These are phyloP conservation scores for Kitagawia praeruptora DNA, from an alignment of 129 eudicot species.

Conservation along the genomic window DNA sequence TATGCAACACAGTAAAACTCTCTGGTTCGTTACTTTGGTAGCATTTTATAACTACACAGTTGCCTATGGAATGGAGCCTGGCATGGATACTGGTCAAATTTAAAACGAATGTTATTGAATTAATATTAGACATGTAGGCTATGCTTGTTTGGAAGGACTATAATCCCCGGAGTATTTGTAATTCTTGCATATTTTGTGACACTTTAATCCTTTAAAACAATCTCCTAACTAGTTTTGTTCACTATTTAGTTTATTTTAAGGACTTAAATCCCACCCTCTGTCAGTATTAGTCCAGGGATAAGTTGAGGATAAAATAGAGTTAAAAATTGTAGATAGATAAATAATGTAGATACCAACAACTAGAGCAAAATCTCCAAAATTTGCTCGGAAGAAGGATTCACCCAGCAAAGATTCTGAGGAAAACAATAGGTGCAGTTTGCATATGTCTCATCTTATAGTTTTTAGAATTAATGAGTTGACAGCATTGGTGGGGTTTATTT, in stretches of 20 bases:
- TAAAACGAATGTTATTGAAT: background rate
- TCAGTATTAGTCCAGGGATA: background rate
- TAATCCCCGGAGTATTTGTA: background rate
- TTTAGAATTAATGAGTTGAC: conserved; percentile 65
- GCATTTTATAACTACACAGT: background rate
- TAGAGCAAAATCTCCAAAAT: conserved; percentile 86
- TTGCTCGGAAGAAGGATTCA: conserved; percentile 56
- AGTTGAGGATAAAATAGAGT: background rate
- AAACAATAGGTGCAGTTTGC: conserved; percentile 28
- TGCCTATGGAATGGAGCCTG: background rate
- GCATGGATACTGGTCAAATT: background rate
- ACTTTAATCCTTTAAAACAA: background rate
- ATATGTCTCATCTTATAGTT: too few species aligned
- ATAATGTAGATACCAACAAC: conserved; percentile 87
- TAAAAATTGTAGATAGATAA: background rate
- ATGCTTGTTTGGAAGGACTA: background rate
- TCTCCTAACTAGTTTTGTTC: background rate
- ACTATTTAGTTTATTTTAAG: background rate
- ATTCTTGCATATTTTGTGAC: background rate
- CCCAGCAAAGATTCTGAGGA: conserved; percentile 38
- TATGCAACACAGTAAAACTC: background rate
- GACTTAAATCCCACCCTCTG: background rate
- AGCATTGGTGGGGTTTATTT: conserved; percentile 46
- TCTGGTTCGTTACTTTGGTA: background rate
- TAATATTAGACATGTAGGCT: background rate